A percentile compares a stretch with the other conserved stretches of the same genome.
Conservation (phyloP, 225 moss, liverwort and hornwort species). For the Pseudoscleropodium purum region DNA sequence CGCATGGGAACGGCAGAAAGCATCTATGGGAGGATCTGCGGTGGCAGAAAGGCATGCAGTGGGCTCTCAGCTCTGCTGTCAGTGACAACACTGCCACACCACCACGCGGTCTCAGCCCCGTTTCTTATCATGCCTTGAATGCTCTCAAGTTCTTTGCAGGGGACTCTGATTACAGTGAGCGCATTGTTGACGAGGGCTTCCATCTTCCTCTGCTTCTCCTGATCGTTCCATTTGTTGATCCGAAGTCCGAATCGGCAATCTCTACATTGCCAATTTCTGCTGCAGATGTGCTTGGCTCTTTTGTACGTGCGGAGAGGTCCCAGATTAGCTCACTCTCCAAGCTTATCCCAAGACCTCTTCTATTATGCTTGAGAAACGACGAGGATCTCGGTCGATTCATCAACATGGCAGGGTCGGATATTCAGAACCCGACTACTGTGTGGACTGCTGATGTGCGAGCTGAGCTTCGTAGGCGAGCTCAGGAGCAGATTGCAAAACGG, state of each 20-base stretch:
- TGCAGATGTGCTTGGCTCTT: conserved; percentile 85
- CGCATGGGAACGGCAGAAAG: conserved; percentile 55
- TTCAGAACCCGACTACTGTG: conserved; percentile 66
- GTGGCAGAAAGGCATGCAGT: conserved; percentile 91
- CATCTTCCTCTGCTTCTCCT: conserved; percentile 71
- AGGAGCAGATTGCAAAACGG: conserved; percentile 51
- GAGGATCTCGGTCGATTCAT: conserved; percentile 86
- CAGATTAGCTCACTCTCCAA: conserved; percentile 39
- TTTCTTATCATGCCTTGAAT: conserved; percentile 79
- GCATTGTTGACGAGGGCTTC: conserved; percentile 66
- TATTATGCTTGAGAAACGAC: conserved; percentile 56
- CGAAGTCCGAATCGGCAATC: conserved; percentile 53
- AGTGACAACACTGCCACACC: conserved; percentile 61
- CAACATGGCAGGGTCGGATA: conserved; percentile 61
- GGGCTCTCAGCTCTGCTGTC: conserved; percentile 82
- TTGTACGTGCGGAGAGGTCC: conserved; percentile 52
- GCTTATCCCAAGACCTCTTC: conserved; percentile 61
- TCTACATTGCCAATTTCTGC: conserved; percentile 80
- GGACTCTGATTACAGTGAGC: conserved; percentile 64
- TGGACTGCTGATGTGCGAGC: conserved; percentile 76
- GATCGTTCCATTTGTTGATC: conserved; percentile 59
- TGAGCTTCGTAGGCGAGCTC: conserved; percentile 63
- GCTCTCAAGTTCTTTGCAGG: conserved; percentile 82
- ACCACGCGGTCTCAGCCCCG: conserved; percentile 71
- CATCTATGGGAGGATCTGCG: conserved; percentile 71